These are phyloP conservation scores for Lichtheimia hyalospora DNA, from an alignment of 371 early-diverging fungal species.

Conservation along the genomic window DNA sequence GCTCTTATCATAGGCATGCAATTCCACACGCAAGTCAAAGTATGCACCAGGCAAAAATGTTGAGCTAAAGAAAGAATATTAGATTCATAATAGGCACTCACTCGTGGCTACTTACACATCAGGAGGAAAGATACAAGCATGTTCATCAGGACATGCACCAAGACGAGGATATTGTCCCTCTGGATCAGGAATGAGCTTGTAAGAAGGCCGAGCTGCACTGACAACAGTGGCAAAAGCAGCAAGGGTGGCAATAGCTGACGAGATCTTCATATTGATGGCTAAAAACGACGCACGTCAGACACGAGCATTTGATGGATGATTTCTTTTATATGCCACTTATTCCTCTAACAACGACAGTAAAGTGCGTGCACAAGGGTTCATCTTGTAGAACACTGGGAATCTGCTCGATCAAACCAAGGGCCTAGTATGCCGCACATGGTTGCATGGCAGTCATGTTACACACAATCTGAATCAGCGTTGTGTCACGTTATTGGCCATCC, in stretches of 20 bases:
- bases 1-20: conserved; percentile 53
- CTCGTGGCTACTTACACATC: conserved; percentile 39
- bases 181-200: conserved; percentile 30
- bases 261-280: not conserved
- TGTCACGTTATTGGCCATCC: not conserved
- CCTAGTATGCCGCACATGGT: not conserved
- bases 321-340: not conserved
- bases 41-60: conserved; percentile 56
- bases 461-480: not conserved
- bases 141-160: conserved; percentile 54
- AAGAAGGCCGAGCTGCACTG: conserved; percentile 4
- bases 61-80: conserved; percentile 25
- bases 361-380: not conserved
- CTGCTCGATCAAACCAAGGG: not conserved
- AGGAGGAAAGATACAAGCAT: conserved; percentile 58
- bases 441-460: not conserved
- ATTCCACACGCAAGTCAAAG: conserved; percentile 62
- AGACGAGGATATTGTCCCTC: conserved; percentile 57
- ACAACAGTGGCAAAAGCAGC: not conserved
- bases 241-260: not conserved
- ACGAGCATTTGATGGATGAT: not conserved
- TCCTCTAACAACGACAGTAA: not conserved
- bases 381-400: not conserved
- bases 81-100: not conserved
- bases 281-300: not conserved